phyloP scores from a whole-genome alignment of 805 yeast species.

The Jamesozyma spencerorum region DNA sequence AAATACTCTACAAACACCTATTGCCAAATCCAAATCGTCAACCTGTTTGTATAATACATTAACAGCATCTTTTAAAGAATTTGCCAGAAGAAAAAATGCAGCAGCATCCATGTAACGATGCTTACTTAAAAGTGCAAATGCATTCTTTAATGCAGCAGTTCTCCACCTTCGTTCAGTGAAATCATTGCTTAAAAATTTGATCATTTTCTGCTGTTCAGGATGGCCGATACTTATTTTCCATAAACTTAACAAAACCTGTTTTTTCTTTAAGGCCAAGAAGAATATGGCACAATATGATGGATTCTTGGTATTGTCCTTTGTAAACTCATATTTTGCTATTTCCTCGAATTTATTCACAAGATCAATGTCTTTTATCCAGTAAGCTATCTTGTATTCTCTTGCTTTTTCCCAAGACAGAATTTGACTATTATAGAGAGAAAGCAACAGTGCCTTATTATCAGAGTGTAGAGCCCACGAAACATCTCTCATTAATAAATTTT shows the following conservation, averaged over 20 bases:
- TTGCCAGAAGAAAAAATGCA: conserved; percentile 74
- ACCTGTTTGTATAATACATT: conserved; percentile 62
- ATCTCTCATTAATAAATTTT: conserved; percentile 64
- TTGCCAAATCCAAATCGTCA: conserved; percentile 61
- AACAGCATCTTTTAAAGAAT: conserved; percentile 64
- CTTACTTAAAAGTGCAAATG: conserved; percentile 79
- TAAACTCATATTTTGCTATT: conserved; percentile 66
- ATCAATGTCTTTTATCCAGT: conserved; percentile 52
- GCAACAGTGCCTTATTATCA: conserved; percentile 59
- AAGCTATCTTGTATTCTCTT: conserved; percentile 52
- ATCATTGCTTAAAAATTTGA: conserved; percentile 68
- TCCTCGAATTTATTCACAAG: conserved; percentile 49
- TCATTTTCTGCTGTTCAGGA: conserved; percentile 74
- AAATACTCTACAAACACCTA: conserved; percentile 72
- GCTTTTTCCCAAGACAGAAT: conserved; percentile 51
- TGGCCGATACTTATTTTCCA: conserved; percentile 76
- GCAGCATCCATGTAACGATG: conserved; percentile 87
- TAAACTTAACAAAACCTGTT: conserved; percentile 63
- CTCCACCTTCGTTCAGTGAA: conserved; percentile 71
- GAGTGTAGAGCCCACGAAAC: conserved; percentile 82
- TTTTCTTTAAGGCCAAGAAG: conserved; percentile 70
- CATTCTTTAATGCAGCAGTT: conserved; percentile 85
- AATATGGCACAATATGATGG: conserved; percentile 69
- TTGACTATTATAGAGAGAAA: conserved; percentile 35
- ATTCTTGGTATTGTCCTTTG: conserved; percentile 44